A percentile compares a stretch with the other conserved stretches of the same genome.
These are phyloP conservation scores for Scutellaria baicalensis DNA, from an alignment of 257 asterid species.

Conservation along the genomic window DNA sequence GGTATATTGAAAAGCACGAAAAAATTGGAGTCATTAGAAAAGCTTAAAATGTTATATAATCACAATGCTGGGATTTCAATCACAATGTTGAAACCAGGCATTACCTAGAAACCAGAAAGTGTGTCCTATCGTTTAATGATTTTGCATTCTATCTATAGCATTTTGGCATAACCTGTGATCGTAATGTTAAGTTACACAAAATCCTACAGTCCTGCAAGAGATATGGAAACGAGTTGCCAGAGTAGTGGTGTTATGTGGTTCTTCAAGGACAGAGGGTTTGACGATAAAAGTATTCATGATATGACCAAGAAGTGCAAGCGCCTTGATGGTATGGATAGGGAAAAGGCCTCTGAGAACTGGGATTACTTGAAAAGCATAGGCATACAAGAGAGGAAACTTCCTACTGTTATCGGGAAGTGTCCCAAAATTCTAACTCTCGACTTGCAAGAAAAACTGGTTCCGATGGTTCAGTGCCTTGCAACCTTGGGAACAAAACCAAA, in stretches of 20 bases:
- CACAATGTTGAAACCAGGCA: not conserved
- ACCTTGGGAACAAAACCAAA: slow-evolving; percentile 68
- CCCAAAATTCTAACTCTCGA: slow-evolving; percentile 84
- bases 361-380: slow-evolving; percentile 87
- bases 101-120: not conserved
- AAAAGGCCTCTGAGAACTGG: slow-evolving; percentile 89
- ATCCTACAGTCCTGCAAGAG: slow-evolving; percentile 38
- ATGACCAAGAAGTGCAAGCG: slow-evolving; percentile 85
- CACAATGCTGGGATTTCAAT: not conserved
- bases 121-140: not conserved
- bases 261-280: slow-evolving; percentile 89
- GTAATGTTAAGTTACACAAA: not conserved
- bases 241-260: slow-evolving; percentile 85
- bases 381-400: slow-evolving; percentile 82
- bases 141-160: not conserved
- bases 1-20: not conserved
- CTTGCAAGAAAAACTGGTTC: slow-evolving; percentile 69
- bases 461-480: slow-evolving; percentile 75
- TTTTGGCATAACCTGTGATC: not conserved
- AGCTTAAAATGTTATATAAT: not conserved
- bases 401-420: slow-evolving; percentile 61
- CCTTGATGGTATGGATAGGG: slow-evolving; percentile 57
- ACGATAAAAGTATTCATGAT: slow-evolving; percentile 59
- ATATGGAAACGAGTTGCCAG: slow-evolving; percentile 68
- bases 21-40: not conserved